These are phyloP conservation scores for Claviceps quebecensis DNA, from an alignment of 2,329 filamentous ascomycete species.

Conservation along the genomic window DNA sequence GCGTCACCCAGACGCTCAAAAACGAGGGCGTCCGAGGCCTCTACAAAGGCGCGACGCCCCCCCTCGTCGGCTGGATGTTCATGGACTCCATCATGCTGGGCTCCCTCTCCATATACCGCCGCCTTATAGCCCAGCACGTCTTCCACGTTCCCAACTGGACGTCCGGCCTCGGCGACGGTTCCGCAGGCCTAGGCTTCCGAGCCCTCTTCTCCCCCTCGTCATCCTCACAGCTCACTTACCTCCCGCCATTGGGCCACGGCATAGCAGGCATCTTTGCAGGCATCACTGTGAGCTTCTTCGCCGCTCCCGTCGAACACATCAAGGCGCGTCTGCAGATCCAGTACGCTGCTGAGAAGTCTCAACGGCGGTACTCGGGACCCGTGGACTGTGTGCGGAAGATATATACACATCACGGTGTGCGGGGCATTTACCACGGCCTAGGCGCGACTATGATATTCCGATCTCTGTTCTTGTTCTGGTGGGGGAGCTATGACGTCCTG, in stretches of 20 bases:
- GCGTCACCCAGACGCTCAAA: slow-evolving; percentile 67
- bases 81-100: slow-evolving; percentile 92
- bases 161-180: slow-evolving; percentile 13
- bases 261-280: slow-evolving; percentile 80
- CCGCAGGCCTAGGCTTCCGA: slow-evolving; percentile 7
- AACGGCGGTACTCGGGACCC: slow-evolving; percentile 72
- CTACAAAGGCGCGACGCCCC: slow-evolving; percentile 90
- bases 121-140: slow-evolving; percentile 65
- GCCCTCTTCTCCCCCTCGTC: slow-evolving; percentile 1
- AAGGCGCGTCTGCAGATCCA: slow-evolving; percentile 92
- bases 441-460: slow-evolving; percentile 77
- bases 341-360: slow-evolving; percentile 65
- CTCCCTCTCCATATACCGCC: slow-evolving; percentile 78
- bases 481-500: slow-evolving; percentile 85
- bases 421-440: slow-evolving; percentile 76
- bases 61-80: slow-evolving; percentile 93
- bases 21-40: slow-evolving; percentile 75
- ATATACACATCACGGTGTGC: slow-evolving; percentile 55
- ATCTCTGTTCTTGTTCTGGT: slow-evolving; percentile 95
- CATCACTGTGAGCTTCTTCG: slow-evolving; percentile 80
- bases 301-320: slow-evolving; percentile 86
- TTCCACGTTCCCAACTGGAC: slow-evolving; percentile 39
- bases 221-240: slow-evolving; percentile 20
- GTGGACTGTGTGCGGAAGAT: slow-evolving; percentile 70
- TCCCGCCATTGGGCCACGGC: slow-evolving; percentile 71